Conservation (phyloP, 2,329 filamentous ascomycete genomes). For the Pseudogymnoascus sp. region DNA sequence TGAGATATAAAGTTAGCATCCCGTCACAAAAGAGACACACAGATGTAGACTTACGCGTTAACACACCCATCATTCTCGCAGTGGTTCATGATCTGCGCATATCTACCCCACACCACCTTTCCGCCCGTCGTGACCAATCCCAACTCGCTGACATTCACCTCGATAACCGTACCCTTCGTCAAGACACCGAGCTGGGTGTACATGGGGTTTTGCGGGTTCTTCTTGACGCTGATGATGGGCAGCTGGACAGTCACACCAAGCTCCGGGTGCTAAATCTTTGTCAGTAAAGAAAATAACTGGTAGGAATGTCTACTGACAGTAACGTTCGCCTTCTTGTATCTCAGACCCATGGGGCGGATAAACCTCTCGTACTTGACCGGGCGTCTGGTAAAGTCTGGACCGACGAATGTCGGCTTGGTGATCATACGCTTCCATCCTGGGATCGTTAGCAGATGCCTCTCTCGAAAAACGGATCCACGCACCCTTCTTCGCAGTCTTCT, state of each 20-base stretch:
- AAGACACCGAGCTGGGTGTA: slow-evolving; percentile 85
- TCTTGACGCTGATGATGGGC: slow-evolving; percentile 55
- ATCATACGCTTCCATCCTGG: slow-evolving; percentile 40
- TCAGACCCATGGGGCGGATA: slow-evolving; percentile 64
- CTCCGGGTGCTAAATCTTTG: slow-evolving; percentile 43
- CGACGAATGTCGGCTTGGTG: slow-evolving; percentile 79
- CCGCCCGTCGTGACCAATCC: slow-evolving; percentile 81
- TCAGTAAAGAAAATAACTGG: neutral
- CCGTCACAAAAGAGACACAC: neutral
- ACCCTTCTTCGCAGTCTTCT: slow-evolving; percentile 78
- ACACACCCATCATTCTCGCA: slow-evolving; percentile 55
- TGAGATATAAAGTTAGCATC: neutral
- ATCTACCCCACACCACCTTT: slow-evolving; percentile 85
- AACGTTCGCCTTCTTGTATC: slow-evolving; percentile 69
- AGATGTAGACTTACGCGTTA: slow-evolving; percentile 28
- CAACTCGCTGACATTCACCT: slow-evolving; percentile 85
- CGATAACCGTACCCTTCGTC: slow-evolving; percentile 72
- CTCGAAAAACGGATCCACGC: neutral
- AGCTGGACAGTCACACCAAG: slow-evolving; percentile 78
- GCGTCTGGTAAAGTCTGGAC: slow-evolving; percentile 75
- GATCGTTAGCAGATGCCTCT: neutral
- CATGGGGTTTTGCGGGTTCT: slow-evolving; percentile 77
- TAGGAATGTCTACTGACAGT: slow-evolving; percentile 36
- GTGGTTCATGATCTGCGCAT: slow-evolving; percentile 54
- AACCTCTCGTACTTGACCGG: slow-evolving; percentile 69